phyloP scores from a whole-genome alignment of 2,329 filamentous ascomycete genomes.

The Blumeria hordei region DNA sequence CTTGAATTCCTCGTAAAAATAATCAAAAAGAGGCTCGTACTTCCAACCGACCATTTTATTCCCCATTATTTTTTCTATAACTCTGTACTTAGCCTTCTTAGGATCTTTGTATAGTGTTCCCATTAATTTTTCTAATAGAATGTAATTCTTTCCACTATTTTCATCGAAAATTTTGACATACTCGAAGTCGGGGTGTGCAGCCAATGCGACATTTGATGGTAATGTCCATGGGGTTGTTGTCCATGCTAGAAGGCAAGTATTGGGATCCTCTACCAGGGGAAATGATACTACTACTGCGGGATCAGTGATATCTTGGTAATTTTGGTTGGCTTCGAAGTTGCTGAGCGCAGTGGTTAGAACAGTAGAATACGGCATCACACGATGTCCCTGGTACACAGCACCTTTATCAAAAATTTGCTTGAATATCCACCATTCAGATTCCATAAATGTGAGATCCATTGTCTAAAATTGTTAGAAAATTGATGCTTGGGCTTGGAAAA shows the following conservation, averaged over 20 bases:
- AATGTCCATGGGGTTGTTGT: slow-evolving; percentile 79
- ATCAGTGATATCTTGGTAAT: slow-evolving; percentile 83
- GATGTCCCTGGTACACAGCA: slow-evolving; percentile 69
- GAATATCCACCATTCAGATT: slow-evolving; percentile 91
- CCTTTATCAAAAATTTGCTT: slow-evolving; percentile 80
- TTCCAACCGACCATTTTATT: slow-evolving; percentile 61
- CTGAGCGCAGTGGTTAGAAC: slow-evolving; percentile 71
- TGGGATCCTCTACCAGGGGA: slow-evolving; percentile 53
- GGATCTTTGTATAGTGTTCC: slow-evolving; percentile 76
- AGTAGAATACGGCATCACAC: slow-evolving; percentile 89
- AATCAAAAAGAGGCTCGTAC: slow-evolving; percentile 73
- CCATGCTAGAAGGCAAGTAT: slow-evolving; percentile 60
- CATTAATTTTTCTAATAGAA: slow-evolving; percentile 61
- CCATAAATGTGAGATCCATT: slow-evolving; percentile 91
- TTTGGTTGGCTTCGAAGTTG: slow-evolving; percentile 85
- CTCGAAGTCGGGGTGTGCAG: slow-evolving; percentile 60
- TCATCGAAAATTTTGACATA: slow-evolving; percentile 75
- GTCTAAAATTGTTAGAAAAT: slow-evolving; percentile 26
- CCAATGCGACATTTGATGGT: slow-evolving; percentile 56
- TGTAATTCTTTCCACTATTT: slow-evolving; percentile 58
- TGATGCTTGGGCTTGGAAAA: not conserved
- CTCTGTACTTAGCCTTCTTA: slow-evolving; percentile 83
- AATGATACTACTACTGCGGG: slow-evolving; percentile 77
- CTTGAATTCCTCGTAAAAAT: slow-evolving; percentile 76
- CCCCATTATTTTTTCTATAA: slow-evolving; percentile 57